phyloP scores from a whole-genome alignment of 1,139 yeast species.

The Pichia sp. region DNA sequence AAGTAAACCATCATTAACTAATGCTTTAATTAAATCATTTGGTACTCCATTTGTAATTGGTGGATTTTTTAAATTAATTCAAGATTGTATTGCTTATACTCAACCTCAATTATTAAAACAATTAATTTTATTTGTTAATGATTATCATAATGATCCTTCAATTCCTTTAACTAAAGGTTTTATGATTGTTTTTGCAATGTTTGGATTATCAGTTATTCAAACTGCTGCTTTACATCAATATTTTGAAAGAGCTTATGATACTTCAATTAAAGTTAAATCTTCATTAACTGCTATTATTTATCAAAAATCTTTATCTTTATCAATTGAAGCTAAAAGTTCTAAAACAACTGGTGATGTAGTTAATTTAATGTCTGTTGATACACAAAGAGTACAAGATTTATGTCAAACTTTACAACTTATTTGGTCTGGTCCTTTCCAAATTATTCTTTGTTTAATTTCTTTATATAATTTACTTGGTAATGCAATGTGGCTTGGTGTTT shows the following conservation, averaged over 20 bases:
- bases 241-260: constrained; percentile 79
- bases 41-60: constrained; percentile 66
- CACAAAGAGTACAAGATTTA: constrained; percentile 87
- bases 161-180: constrained; percentile 74
- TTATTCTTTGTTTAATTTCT: constrained; percentile 68
- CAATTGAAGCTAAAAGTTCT: constrained; percentile 74
- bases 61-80: constrained; percentile 68
- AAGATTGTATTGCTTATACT: constrained; percentile 74
- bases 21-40: constrained; percentile 61
- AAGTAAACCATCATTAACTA: constrained; percentile 54
- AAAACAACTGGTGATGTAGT: constrained; percentile 96
- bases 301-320: constrained; percentile 69
- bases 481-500: constrained; percentile 96
- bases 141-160: constrained; percentile 45
- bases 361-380: constrained; percentile 93
- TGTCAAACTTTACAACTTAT: constrained; percentile 79
- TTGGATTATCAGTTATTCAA: constrained; percentile 72
- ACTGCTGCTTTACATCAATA: constrained; percentile 88
- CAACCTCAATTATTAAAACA: constrained; percentile 82
- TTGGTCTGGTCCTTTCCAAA: constrained; percentile 98
- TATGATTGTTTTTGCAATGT: constrained; percentile 79
- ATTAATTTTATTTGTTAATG: constrained; percentile 77
- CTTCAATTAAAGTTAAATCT: constrained; percentile 85
- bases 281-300: constrained; percentile 75
- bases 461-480: constrained; percentile 74